A percentile compares a stretch with the other conserved stretches of the same genome.
phyloP scores from a whole-genome alignment of 1,284 basidiomycete species.

The Flammula alnicola region DNA sequence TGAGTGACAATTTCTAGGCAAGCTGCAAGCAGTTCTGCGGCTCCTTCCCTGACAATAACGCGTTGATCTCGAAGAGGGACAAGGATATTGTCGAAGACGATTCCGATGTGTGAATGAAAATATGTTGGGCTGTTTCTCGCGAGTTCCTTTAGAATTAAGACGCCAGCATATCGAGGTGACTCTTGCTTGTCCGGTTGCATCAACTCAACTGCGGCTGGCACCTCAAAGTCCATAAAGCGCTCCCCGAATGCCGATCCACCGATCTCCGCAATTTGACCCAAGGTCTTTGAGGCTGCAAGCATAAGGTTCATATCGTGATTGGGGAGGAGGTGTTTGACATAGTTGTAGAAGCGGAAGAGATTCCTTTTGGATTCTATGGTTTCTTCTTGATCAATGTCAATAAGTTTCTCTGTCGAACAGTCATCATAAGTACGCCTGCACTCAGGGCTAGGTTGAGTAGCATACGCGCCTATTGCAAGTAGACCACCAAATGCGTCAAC shows the following conservation, averaged over 20 bases:
- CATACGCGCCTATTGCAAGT: slow-evolving; percentile 73
- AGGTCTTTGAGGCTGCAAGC: slow-evolving; percentile 85
- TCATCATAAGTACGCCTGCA: background rate
- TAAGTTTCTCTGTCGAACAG: slow-evolving; percentile 60
- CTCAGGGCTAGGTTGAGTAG: background rate
- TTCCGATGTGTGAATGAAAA: slow-evolving; percentile 85
- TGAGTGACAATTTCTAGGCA: slow-evolving; percentile 86
- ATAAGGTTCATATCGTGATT: slow-evolving; percentile 87
- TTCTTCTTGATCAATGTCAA: slow-evolving; percentile 75
- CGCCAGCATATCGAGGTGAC: slow-evolving; percentile 80
- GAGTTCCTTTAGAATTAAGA: slow-evolving; percentile 89
- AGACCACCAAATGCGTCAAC: slow-evolving; percentile 83
- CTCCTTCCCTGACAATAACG: slow-evolving; percentile 87
- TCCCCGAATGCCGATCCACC: slow-evolving; percentile 86
- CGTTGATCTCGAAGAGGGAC: slow-evolving; percentile 85
- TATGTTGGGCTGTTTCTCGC: slow-evolving; percentile 85
- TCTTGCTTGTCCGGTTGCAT: slow-evolving; percentile 80
- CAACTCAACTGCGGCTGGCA: slow-evolving; percentile 80
- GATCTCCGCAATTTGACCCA: slow-evolving; percentile 82
- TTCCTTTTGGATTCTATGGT: slow-evolving; percentile 76
- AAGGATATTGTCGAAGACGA: slow-evolving; percentile 91
- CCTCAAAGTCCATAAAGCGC: slow-evolving; percentile 86
- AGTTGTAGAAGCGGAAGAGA: slow-evolving; percentile 89
- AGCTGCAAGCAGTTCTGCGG: slow-evolving; percentile 87
- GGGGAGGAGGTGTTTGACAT: slow-evolving; percentile 85